Base-by-base conservation (phyloP, 306 rosid species). In the Dicorynia guianensis region DNA sequence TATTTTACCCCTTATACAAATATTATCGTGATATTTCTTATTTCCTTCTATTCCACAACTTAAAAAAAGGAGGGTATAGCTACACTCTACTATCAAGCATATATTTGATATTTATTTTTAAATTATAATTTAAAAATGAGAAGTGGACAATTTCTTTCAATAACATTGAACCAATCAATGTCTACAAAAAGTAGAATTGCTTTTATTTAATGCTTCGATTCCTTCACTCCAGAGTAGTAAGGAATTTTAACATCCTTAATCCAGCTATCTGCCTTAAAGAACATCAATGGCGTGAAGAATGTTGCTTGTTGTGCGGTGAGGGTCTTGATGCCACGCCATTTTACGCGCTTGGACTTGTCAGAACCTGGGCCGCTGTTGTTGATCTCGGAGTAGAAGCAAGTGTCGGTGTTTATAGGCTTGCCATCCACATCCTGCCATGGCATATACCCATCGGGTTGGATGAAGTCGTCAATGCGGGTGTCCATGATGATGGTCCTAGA, bases 401-500 rank as follows among this genome's bases (percentile, higher is more conserved):
- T 94, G 14, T 72, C 67, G 36, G 19, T 78, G 39, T 80, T 80
- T 0, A 56, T 2, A 0, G 67, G 13, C 30, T 25, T 25, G 0
- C 85, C 97, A 5, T 35, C 14, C 7, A 67, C 0, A 59, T 83
- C 81, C 3, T 67, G 76, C 98, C 98, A 94, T 5, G 94, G 90
- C 76, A 84, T 33, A 81, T 89, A 94, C 1, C 98, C 98, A 7
- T 84, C 81, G 0, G 96, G 95, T 7, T 83, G 61, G 46, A 94
- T 91, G 68, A 91, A 15, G 5, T 91, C 92, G 25, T 80, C 97
- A 1, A 94, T 81, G 85, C 25, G 80, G 0, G 95, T 65, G 4
- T 91, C 96, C 91, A 91, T 80, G 64, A 94, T 80, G 38, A 94
- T 40, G 0, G 93, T 87, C 71, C 97, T 90, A 0, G 98, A 94